These are phyloP conservation scores for Amylocystis lapponica DNA, from an alignment of 768 basidiomycete species.

Conservation along the genomic window DNA sequence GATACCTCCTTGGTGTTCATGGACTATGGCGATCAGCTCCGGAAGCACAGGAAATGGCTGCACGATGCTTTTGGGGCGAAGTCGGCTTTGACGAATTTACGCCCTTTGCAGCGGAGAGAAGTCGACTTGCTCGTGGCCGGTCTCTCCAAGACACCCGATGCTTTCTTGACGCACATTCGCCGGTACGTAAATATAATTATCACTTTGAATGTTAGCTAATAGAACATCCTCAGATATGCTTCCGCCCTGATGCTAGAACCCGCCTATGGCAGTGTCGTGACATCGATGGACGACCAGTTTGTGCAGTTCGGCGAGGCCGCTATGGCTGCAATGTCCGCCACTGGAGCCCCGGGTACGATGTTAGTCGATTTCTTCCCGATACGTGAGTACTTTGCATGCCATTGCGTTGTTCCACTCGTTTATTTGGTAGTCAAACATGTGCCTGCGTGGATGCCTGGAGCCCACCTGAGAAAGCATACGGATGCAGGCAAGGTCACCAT, in stretches of 20 bases:
- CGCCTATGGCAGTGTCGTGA: conserved; percentile 27
- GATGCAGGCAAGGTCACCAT: no score
- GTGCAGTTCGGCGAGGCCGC: conserved; percentile 23
- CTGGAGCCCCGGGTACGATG: conserved; percentile 23
- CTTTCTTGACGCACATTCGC: conserved; percentile 18
- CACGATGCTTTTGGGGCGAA: conserved; percentile 2
- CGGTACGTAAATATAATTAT: not conserved
- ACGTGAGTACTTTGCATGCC: conserved; percentile 13
- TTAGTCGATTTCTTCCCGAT: conserved; percentile 29
- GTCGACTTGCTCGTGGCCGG: conserved; percentile 18
- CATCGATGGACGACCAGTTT: conserved; percentile 24
- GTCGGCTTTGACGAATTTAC: not conserved
- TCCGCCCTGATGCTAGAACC: conserved; percentile 27
- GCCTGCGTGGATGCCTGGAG: conserved; percentile 19
- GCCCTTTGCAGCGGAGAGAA: conserved; percentile 13
- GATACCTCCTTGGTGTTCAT: not conserved
- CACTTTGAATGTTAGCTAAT: not conserved
- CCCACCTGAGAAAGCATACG: conserved; percentile 16
- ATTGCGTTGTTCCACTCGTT: not conserved
- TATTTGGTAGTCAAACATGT: conserved; percentile 13
- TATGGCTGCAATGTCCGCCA: conserved; percentile 6
- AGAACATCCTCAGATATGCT: conserved; percentile 17
- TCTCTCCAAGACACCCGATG: conserved; percentile 19
- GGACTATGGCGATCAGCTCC: conserved; percentile 5
- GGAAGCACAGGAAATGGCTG: conserved; percentile 2